Conservation (phyloP, 2,329 filamentous ascomycete genomes). For the Clarireedia sp. region DNA sequence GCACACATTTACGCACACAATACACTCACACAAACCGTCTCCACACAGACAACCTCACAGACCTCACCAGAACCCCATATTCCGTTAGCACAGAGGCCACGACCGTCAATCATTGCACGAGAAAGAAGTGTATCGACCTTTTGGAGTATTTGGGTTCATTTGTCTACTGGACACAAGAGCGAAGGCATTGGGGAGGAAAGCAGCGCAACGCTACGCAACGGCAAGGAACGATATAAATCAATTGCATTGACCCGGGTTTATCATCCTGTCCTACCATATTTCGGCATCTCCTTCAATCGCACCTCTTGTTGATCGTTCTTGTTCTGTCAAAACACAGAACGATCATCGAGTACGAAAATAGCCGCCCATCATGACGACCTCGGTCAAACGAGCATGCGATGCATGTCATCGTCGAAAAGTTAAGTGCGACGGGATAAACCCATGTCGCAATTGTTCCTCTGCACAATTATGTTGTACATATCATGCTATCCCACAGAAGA, state of each 20-base stretch:
- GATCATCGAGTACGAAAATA: background rate
- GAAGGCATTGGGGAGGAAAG: too few relatives aligned
- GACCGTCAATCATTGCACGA: background rate
- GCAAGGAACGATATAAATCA: too few relatives aligned
- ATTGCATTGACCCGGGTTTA: too few relatives aligned
- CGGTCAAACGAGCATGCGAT: constrained; percentile 55
- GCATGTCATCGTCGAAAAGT: constrained; percentile 69
- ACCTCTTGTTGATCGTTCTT: background rate
- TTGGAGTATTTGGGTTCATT: too few relatives aligned
- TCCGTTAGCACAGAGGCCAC: background rate
- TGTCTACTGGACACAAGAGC: too few relatives aligned
- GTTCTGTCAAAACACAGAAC: too few relatives aligned
- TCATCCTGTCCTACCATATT: too few relatives aligned
- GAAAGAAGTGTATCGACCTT: too few relatives aligned
- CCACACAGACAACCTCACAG: background rate
- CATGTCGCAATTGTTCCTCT: constrained; percentile 62
- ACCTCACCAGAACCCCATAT: background rate
- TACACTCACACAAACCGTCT: background rate
- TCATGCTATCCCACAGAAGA: constrained; percentile 68
- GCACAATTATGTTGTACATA: constrained; percentile 64
- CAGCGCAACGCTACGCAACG: too few relatives aligned
- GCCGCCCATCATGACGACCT: constrained; percentile 21
- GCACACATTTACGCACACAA: too few relatives aligned
- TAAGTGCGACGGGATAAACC: constrained; percentile 63
- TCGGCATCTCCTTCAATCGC: background rate